Percentiles rank a stretch among this genome's conserved stretches.
Evolutionary conservation across 768 basidiomycete genomes (phyloP).

Genomic region (Pleurotus djamor): DNA sequence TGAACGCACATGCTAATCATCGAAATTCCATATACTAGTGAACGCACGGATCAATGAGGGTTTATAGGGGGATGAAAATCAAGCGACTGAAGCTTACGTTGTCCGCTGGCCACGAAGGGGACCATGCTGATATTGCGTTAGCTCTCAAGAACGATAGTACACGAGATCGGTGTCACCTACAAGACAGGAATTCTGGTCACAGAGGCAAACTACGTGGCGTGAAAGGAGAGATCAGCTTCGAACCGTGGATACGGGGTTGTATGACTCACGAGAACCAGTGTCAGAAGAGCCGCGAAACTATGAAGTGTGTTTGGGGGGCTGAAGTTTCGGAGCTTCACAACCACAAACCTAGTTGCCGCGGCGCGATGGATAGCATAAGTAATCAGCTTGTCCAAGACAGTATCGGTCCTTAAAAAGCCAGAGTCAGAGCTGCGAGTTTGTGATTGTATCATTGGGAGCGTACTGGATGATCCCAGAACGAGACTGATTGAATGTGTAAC

Average conservation of each 20-base stretch:
- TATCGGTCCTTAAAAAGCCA: background rate
- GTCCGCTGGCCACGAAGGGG: background rate
- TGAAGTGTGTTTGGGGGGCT: background rate
- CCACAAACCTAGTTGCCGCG: background rate
- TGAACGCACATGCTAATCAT: background rate
- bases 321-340: no score
- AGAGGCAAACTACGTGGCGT: background rate
- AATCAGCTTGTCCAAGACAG: background rate
- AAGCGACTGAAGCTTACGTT: background rate
- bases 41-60: background rate
- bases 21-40: background rate
- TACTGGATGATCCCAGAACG: background rate
- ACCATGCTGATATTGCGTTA: background rate
- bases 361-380: background rate
- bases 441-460: background rate
- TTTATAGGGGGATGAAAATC: background rate
- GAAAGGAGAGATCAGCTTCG: background rate
- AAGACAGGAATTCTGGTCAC: background rate
- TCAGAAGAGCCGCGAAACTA: background rate
- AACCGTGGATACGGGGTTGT: background rate
- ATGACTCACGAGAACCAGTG: background rate
- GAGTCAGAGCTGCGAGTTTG: no score
- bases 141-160: background rate
- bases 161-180: background rate
- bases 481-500: background rate